Conservation (phyloP, 116 monocot genomes). For the Dioscorea cayenensis region DNA sequence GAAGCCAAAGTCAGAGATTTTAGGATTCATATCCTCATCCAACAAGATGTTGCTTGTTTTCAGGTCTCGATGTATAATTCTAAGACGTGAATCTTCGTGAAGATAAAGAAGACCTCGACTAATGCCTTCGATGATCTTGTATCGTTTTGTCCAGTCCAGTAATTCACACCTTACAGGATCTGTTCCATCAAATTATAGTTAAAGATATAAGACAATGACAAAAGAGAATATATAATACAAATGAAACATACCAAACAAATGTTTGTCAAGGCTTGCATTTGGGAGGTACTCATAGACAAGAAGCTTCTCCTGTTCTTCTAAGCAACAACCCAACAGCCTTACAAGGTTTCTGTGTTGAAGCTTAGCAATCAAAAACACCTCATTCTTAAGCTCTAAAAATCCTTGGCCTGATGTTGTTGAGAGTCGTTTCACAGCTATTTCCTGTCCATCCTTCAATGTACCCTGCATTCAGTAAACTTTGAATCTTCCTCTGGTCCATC, state of each 20-base stretch:
- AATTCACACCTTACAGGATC: slow-evolving; percentile 8
- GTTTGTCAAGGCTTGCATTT: slow-evolving; percentile 31
- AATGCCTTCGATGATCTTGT: slow-evolving; percentile 31
- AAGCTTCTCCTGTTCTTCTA: slow-evolving; percentile 31
- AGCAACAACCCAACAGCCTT: slow-evolving; percentile 26
- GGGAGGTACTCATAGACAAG: slow-evolving; percentile 42
- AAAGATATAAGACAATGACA: no score
- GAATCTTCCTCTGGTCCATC: neutral
- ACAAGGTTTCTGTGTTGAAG: slow-evolving; percentile 46
- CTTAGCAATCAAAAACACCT: slow-evolving; percentile 30
- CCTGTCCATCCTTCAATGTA: slow-evolving; percentile 10
- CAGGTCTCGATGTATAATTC: slow-evolving; percentile 26
- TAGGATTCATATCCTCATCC: slow-evolving; percentile 27
- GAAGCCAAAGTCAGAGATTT: slow-evolving; percentile 40
- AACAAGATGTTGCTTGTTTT: slow-evolving; percentile 30
- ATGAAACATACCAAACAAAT: slow-evolving; percentile 20
- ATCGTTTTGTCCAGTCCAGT: slow-evolving; percentile 28
- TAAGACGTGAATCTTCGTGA: slow-evolving; percentile 28
- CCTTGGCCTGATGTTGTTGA: slow-evolving; percentile 29
- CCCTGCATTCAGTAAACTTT: slow-evolving; percentile 10
- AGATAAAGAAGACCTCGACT: slow-evolving; percentile 33
- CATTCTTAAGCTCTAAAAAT: slow-evolving; percentile 29
- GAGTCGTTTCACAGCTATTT: slow-evolving; percentile 42
- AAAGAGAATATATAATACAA: neutral
- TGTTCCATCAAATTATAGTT: neutral